Conservation (phyloP, 169 alveolate genomes). For the Plasmodium ovale region DNA sequence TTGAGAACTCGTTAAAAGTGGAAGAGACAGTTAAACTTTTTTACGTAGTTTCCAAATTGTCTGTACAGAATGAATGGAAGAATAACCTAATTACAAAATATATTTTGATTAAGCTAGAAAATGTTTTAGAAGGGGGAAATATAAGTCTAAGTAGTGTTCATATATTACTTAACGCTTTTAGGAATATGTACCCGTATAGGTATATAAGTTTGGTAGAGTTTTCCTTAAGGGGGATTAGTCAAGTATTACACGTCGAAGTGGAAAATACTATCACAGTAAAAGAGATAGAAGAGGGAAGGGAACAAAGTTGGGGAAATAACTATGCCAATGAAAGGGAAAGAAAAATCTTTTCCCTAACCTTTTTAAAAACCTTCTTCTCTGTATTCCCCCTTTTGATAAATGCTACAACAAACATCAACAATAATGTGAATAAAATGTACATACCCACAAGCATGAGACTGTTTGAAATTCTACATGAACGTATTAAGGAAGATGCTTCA, state of each 20-base stretch:
- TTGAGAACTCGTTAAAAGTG: neutral
- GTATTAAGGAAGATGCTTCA: neutral
- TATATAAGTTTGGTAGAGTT: slow-evolving; percentile 17
- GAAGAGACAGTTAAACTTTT: slow-evolving; percentile 44
- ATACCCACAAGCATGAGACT: slow-evolving; percentile 14
- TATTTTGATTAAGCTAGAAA: slow-evolving; percentile 24
- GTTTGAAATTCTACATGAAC: slow-evolving; percentile 24
- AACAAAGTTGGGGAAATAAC: neutral
- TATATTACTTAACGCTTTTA: slow-evolving; percentile 19
- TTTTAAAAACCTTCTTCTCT: slow-evolving; percentile 43
- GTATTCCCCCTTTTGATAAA: slow-evolving; percentile 38
- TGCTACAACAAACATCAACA: slow-evolving; percentile 18
- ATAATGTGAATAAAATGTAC: slow-evolving; percentile 23
- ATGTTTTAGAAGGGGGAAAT: slow-evolving; percentile 1
- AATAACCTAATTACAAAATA: slow-evolving; percentile 29
- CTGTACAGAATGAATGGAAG: slow-evolving; percentile 4
- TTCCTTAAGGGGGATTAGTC: neutral
- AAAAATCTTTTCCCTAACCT: too few species aligned
- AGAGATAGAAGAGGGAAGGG: neutral
- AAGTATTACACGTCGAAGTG: too few species aligned
- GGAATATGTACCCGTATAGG: slow-evolving; percentile 61
- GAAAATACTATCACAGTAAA: neutral
- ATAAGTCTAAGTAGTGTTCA: neutral
- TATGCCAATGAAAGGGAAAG: too few species aligned
- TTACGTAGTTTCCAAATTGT: slow-evolving; percentile 41